These are phyloP conservation scores for Penicillium sp. DNA, from an alignment of 2,329 filamentous ascomycete species.

Conservation along the genomic window DNA sequence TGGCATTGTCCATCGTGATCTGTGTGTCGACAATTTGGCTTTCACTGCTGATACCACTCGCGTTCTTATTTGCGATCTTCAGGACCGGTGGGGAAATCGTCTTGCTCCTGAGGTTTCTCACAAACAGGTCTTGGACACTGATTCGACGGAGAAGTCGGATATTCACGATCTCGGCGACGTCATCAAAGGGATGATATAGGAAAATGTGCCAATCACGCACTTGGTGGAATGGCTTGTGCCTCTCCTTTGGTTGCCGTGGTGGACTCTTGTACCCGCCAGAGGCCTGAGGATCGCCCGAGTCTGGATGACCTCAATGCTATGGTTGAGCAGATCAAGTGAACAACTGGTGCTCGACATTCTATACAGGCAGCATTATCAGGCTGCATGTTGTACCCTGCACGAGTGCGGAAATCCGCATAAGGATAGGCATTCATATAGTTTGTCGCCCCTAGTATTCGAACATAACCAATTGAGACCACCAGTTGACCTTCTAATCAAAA, in stretches of 20 bases:
- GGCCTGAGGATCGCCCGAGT: not conserved
- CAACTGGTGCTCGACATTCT: not conserved
- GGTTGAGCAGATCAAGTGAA: not conserved
- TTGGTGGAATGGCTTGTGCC: not conserved
- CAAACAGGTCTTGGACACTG: not conserved
- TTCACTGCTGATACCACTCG: not conserved
- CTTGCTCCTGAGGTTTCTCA: not conserved
- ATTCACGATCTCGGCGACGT: not conserved
- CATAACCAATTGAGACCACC: not conserved
- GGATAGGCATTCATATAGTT: not conserved
- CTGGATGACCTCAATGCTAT: not conserved
- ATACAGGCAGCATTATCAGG: too few relatives aligned
- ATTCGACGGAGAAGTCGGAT: not conserved
- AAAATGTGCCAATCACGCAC: not conserved
- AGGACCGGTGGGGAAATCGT: not conserved
- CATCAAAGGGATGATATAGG: not conserved
- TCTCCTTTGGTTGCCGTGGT: not conserved
- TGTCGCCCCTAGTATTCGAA: not conserved
- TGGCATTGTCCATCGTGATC: not conserved
- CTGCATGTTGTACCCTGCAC: too few relatives aligned
- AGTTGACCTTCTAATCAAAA: not conserved
- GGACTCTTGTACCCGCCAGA: not conserved
- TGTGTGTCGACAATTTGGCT: not conserved
- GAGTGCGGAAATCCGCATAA: not conserved
- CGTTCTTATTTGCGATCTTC: not conserved